These are phyloP conservation scores for Helichrysum umbraculigerum DNA, from an alignment of 129 eudicot genomes.

Conservation along the genomic window DNA sequence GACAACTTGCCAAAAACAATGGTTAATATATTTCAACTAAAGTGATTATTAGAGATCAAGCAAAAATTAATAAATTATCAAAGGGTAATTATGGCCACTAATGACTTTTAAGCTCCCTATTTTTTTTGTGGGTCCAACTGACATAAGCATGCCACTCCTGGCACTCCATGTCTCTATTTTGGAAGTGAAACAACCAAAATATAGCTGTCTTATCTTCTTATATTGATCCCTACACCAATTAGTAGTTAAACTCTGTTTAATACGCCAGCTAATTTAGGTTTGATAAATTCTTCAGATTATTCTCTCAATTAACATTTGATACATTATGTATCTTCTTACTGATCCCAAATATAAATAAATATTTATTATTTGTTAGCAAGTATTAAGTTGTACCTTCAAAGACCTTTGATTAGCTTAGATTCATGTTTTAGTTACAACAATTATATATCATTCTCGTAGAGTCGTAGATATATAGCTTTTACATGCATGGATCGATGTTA, in stretches of 20 bases:
- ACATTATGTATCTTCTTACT: too few relatives aligned
- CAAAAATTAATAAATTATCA: constrained; percentile 24
- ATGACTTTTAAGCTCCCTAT: constrained; percentile 22
- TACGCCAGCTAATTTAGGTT: constrained; percentile 10
- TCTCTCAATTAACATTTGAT: too few relatives aligned
- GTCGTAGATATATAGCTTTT: too few relatives aligned
- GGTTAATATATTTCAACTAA: constrained; percentile 20
- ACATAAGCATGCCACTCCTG: constrained; percentile 14
- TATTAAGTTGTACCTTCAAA: too few relatives aligned
- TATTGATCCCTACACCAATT: background rate
- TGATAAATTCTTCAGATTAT: background rate
- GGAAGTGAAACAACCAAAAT: constrained; percentile 16
- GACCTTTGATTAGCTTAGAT: too few relatives aligned
- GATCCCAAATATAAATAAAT: too few relatives aligned
- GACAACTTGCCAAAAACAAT: constrained; percentile 11
- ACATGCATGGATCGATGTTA: too few relatives aligned
- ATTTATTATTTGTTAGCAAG: too few relatives aligned
- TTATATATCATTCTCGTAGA: too few relatives aligned
- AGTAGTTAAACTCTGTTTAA: background rate
- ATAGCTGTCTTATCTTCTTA: constrained; percentile 6
- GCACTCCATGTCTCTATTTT: background rate
- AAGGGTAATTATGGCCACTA: constrained; percentile 13
- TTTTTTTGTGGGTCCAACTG: constrained; percentile 24
- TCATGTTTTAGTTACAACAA: too few relatives aligned
- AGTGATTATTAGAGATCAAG: constrained; percentile 32